These are phyloP conservation scores for Candida freyschussii DNA, from an alignment of 1,139 yeast species.

Conservation along the genomic window DNA sequence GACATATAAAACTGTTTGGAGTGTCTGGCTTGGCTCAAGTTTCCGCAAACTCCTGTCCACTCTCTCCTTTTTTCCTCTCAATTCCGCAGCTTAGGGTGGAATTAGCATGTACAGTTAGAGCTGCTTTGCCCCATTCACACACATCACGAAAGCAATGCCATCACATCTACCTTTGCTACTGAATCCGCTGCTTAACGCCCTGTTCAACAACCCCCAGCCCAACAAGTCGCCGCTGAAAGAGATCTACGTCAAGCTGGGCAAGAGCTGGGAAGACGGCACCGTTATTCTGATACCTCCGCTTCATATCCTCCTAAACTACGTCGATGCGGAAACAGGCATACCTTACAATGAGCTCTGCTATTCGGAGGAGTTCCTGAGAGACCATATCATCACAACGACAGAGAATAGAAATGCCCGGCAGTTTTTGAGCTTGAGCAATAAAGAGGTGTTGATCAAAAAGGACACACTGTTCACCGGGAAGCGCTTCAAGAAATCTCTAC, in stretches of 20 bases:
- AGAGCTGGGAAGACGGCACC: constrained; percentile 27
- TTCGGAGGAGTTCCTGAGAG: constrained; percentile 60
- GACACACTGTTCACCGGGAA: constrained; percentile 50
- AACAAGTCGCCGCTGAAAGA: constrained; percentile 46
- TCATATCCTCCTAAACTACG: constrained; percentile 42
- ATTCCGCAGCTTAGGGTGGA: no score
- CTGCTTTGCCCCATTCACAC: no score
- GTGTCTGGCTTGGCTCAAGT: no score
- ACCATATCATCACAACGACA: constrained; percentile 56
- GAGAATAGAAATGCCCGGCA: constrained; percentile 40
- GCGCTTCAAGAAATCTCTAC: constrained; percentile 50
- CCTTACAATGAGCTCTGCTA: constrained; percentile 55
- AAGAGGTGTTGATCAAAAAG: constrained; percentile 53
- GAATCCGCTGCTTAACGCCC: constrained; percentile 62
- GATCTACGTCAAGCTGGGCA: constrained; percentile 35
- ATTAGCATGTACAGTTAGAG: no score
- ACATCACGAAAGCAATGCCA: constrained; percentile 26
- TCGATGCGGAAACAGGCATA: constrained; percentile 44
- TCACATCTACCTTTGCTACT: constrained; percentile 39
- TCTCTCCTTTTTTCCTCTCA: no score
- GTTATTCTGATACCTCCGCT: constrained; percentile 63
- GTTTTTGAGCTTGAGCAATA: constrained; percentile 56
- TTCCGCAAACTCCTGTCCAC: no score
- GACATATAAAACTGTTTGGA: no score
- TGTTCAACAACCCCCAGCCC: constrained; percentile 64